phyloP scores from a whole-genome alignment of 148 eudicot species.

The Arbutus unedo region DNA sequence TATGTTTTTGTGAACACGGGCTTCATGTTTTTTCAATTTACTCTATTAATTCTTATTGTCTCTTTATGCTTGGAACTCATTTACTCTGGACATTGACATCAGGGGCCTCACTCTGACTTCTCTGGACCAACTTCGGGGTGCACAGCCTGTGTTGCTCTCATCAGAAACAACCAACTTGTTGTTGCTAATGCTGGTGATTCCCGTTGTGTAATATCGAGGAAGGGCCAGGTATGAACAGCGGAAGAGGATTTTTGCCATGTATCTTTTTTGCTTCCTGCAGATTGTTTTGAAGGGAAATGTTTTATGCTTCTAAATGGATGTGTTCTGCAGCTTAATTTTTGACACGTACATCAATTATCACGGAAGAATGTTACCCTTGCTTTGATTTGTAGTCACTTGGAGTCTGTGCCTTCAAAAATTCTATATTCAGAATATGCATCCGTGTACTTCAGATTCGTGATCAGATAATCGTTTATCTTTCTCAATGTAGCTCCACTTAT shows the following conservation, averaged over 20 bases:
- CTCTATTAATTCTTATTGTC: background rate
- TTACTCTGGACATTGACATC: constrained; percentile 12
- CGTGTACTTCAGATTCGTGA: background rate
- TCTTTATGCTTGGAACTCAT: background rate
- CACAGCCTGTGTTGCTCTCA: constrained; percentile 88
- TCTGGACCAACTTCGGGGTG: constrained; percentile 96
- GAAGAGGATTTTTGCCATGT: background rate
- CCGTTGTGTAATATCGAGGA: constrained; percentile 91
- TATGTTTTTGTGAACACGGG: background rate
- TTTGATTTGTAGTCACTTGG: background rate
- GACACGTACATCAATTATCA: background rate
- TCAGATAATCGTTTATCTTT: background rate
- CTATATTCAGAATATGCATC: background rate
- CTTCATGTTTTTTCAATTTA: background rate
- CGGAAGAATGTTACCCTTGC: background rate
- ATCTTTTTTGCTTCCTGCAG: constrained; percentile 5
- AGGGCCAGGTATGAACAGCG: constrained; percentile 68
- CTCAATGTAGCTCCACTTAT: constrained; percentile 10
- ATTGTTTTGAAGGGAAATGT: background rate
- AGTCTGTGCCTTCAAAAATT: background rate
- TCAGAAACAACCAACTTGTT: constrained; percentile 67
- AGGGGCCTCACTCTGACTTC: constrained; percentile 99
- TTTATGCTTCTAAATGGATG: background rate
- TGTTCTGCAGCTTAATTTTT: background rate
- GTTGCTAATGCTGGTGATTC: constrained; percentile 99